Percentiles rank a stretch among this genome's conserved stretches.
Conservation (phyloP, 371 early-diverging fungal genomes). For the Syncephalastrum contaminatum region DNA sequence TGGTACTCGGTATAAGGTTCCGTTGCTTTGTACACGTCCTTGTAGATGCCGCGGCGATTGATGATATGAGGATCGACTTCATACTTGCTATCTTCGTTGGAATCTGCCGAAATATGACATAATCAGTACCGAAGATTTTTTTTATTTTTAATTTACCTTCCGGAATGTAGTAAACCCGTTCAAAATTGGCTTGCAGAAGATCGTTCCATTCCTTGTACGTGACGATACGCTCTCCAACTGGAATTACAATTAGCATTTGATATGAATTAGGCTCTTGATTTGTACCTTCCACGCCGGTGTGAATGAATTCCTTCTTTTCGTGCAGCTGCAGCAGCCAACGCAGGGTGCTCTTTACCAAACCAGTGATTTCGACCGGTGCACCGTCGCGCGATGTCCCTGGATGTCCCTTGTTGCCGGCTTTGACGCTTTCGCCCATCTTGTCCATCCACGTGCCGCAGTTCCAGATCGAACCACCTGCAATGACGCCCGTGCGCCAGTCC, state of each 20-base stretch:
- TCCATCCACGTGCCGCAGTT: constrained; percentile 99
- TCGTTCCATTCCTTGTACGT: constrained; percentile 78
- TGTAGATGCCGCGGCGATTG: constrained; percentile 94
- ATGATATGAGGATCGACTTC: constrained; percentile 67
- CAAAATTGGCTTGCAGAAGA: constrained; percentile 80
- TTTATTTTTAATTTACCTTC: constrained; percentile 28
- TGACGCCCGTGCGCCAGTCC: constrained; percentile 76
- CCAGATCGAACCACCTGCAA: constrained; percentile 85
- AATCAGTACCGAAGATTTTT: constrained; percentile 2
- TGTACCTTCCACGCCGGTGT: constrained; percentile 38
- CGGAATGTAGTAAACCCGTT: constrained; percentile 88
- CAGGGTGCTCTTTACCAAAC: constrained; percentile 80
- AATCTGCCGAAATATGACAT: constrained; percentile 10
- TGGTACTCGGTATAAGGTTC: constrained; percentile 85
- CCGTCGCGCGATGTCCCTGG: constrained; percentile 97
- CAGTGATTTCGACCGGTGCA: constrained; percentile 89
- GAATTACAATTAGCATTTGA: not conserved
- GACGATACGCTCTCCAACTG: constrained; percentile 29
- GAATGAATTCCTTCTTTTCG: constrained; percentile 41
- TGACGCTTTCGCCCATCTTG: constrained; percentile 96
- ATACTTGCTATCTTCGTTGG: constrained; percentile 58
- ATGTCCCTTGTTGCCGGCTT: constrained; percentile 87
- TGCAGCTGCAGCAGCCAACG: constrained; percentile 73
- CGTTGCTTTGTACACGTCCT: constrained; percentile 81
- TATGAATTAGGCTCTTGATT: constrained; percentile 25